Conservation (phyloP, 2,329 filamentous ascomycete species). For the Monilinia fructicola region DNA sequence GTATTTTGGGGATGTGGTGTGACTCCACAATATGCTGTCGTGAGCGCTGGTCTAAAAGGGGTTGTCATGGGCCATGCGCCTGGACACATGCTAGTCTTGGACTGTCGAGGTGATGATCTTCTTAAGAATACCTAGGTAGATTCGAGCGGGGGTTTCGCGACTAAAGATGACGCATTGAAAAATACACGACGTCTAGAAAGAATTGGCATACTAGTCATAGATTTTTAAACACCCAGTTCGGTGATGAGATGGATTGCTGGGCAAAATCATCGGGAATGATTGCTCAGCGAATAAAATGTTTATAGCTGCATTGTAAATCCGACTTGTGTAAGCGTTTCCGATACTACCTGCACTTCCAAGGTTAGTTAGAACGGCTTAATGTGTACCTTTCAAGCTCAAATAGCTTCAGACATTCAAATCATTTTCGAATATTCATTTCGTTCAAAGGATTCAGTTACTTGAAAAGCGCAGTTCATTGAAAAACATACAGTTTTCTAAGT, state of each 20-base stretch:
- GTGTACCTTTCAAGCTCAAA: neutral
- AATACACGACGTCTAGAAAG: neutral
- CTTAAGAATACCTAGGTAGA: slow-evolving; percentile 19
- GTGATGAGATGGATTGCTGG: neutral
- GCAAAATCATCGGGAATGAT: neutral
- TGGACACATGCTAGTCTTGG: slow-evolving; percentile 61
- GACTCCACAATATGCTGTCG: slow-evolving; percentile 64
- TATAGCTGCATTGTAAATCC: neutral
- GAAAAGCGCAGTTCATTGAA: too few relatives aligned
- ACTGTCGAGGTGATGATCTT: slow-evolving; percentile 41
- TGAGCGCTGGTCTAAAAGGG: slow-evolving; percentile 54
- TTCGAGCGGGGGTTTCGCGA: neutral
- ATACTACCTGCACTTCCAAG: too few relatives aligned
- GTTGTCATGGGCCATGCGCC: slow-evolving; percentile 61
- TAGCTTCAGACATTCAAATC: too few relatives aligned
- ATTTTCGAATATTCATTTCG: too few relatives aligned
- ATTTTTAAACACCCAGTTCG: neutral
- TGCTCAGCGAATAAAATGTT: neutral
- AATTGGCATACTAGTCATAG: neutral
- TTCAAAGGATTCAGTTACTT: too few relatives aligned
- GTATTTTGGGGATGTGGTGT: slow-evolving; percentile 67
- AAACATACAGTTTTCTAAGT: too few relatives aligned
- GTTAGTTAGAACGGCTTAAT: neutral
- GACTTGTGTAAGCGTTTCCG: neutral
- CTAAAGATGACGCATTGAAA: neutral